Evolutionary conservation across 1,139 yeast species (phyloP).

Genomic region (Scheffersomyces quercinus): DNA sequence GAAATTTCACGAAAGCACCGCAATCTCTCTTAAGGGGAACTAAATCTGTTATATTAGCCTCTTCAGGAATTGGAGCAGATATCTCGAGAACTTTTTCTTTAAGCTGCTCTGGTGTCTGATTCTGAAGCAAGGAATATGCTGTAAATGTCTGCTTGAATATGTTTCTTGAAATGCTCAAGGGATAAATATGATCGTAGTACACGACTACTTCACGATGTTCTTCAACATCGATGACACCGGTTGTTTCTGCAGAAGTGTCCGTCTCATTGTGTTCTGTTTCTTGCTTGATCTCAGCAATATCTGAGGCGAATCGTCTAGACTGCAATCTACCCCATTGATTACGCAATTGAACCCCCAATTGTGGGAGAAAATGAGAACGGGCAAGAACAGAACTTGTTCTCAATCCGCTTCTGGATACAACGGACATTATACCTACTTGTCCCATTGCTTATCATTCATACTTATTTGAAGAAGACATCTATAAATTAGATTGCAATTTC

Average conservation of each 20-base stretch:
- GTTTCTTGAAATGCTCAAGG: slow-evolving; percentile 22
- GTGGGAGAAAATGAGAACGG: no score
- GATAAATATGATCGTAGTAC: slow-evolving; percentile 42
- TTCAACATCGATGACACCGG: slow-evolving; percentile 44
- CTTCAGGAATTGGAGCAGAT: slow-evolving; percentile 35
- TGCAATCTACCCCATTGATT: no score
- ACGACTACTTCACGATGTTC: slow-evolving; percentile 33
- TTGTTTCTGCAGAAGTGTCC: slow-evolving; percentile 39
- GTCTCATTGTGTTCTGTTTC: slow-evolving; percentile 34
- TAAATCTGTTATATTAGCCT: slow-evolving; percentile 37
- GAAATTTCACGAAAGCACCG: slow-evolving; percentile 85
- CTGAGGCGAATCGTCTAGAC: slow-evolving; percentile 22
- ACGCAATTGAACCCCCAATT: no score
- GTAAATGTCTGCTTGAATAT: slow-evolving; percentile 4
- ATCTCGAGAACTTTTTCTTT: slow-evolving; percentile 22
- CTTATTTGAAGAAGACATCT: no score
- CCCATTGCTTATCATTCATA: no score
- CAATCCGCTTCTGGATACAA: no score
- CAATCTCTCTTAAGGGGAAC: slow-evolving; percentile 82
- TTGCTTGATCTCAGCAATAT: slow-evolving; percentile 32
- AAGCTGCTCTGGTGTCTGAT: slow-evolving; percentile 15
- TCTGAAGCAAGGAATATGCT: neutral
- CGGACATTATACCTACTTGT: no score
- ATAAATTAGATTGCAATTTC: no score
- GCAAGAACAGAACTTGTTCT: no score